Evolutionary conservation across 2,329 filamentous ascomycete species (phyloP).

Genomic region (Sporothrix brasiliensis): DNA sequence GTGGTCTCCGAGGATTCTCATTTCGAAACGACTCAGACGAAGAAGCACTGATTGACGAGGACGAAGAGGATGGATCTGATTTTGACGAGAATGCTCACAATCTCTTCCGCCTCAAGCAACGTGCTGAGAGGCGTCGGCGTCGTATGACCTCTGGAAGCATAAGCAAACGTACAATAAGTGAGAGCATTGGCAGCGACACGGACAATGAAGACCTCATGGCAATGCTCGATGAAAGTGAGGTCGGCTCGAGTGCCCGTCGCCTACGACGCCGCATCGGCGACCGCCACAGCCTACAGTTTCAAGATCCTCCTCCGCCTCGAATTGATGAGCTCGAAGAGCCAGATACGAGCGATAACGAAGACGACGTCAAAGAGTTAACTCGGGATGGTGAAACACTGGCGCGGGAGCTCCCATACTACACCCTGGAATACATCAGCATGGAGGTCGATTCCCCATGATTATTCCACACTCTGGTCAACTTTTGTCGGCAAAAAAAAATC

Average conservation of each 20-base stretch:
- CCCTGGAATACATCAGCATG: conserved; percentile 56
- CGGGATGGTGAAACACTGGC: conserved; percentile 49
- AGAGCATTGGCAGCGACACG: conserved; percentile 54
- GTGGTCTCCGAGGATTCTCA: conserved; percentile 51
- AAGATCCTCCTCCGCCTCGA: conserved; percentile 53
- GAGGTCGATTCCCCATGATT: conserved; percentile 50
- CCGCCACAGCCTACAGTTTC: conserved; percentile 53
- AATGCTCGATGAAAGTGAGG: conserved; percentile 47
- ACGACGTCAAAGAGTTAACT: conserved; percentile 39
- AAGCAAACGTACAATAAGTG: conserved; percentile 58
- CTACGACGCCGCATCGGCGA: conserved; percentile 52
- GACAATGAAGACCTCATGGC: conserved; percentile 48
- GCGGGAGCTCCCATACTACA: conserved; percentile 55
- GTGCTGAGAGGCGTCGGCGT: conserved; percentile 50
- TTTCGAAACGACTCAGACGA: conserved; percentile 44
- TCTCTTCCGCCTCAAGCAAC: conserved; percentile 47
- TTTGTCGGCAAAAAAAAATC: background rate
- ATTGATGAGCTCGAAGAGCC: conserved; percentile 60
- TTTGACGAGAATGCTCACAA: conserved; percentile 45
- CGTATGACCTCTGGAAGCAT: conserved; percentile 58
- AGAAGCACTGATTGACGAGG: conserved; percentile 47
- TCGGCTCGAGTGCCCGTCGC: conserved; percentile 53
- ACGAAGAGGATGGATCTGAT: conserved; percentile 41
- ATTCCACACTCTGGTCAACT: too few species aligned
- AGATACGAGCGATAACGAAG: conserved; percentile 47